Base-by-base conservation (phyloP, 352 stramenopile species). In the Phytophthora hibernalis region DNA sequence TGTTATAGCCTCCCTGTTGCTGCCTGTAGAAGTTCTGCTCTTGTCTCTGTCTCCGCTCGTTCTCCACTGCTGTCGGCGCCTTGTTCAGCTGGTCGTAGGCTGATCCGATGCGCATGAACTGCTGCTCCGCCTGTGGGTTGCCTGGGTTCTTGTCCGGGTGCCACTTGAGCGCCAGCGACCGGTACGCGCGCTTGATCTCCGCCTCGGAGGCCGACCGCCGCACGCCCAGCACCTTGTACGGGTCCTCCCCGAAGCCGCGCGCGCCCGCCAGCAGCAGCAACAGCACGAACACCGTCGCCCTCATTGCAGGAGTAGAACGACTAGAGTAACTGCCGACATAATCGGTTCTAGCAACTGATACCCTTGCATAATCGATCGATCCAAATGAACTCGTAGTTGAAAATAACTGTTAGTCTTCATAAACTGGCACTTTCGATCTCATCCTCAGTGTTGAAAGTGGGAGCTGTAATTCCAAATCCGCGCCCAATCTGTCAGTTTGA, bases 71-170 rank as follows among this genome's bases (percentile, higher is more conserved):
- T 28, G 53, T 59, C 31, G 62, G 52, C 0, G 54, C 43, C 4
- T 68, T 74, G 10, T 61, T 82, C 11, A 95, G 61, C 45, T 70
- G 68, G 49, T 95, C 85, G 70, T 95, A 95, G 0, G 87, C 87
- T 4, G 71, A 71, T 22, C 81, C 76, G 51, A 95, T 87, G 40
- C 80, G 81, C 82, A 93, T 85, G 48, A 95, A 95, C 64, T 92
- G 68, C 43, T 87, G 63, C 68, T 92, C 81, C 0, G 87, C 87
- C 10, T 89, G 45, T 1, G 82, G 74, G 53, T 92, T 87, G 3
- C 76, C 79, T 33, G 59, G 77, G 54, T 94, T 94, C 77, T 97
- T 97, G 74, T 98, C 92, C 4, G 92, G 92, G 56, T 98, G 92
- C 80, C 87, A 95, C 61, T 98, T 96, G 38, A 97, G 73, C 24